Percentiles rank a stretch among this genome's conserved stretches.
Conservation (phyloP, 306 rosid species). For the Lathyrus aphaca region DNA sequence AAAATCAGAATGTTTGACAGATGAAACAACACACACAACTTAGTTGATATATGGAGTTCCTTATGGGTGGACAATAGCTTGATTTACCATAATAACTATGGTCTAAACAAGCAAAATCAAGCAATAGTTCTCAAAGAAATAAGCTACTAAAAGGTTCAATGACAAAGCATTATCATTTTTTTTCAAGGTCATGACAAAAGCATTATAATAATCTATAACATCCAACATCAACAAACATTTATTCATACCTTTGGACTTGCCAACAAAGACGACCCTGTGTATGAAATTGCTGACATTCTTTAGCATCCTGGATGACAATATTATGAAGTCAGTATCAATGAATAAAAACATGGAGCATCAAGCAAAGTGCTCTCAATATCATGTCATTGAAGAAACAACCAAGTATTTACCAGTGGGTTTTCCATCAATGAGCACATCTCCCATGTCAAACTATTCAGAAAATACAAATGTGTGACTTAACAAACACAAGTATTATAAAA, state of each 20-base stretch:
- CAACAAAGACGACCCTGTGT: conserved; percentile 94
- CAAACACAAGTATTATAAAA: no score
- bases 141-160: conserved; percentile 2
- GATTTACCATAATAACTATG: conserved; percentile 70
- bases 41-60: conserved; percentile 8
- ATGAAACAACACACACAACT: neutral
- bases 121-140: conserved; percentile 33
- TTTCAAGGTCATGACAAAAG: conserved; percentile 12
- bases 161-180: neutral
- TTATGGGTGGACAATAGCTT: conserved; percentile 58
- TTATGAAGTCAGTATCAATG: conserved; percentile 36
- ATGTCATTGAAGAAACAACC: conserved; percentile 24
- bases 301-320: conserved; percentile 66
- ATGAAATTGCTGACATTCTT: conserved; percentile 82
- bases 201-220: conserved; percentile 14
- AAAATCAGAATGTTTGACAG: conserved; percentile 15
- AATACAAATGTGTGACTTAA: conserved; percentile 11
- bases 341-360: conserved; percentile 13
- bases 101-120: conserved; percentile 47
- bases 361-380: conserved; percentile 2
- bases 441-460: conserved; percentile 69
- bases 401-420: conserved; percentile 69
- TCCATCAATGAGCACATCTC: conserved; percentile 74
- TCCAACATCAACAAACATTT: conserved; percentile 23
- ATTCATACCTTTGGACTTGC: conserved; percentile 87